Conservation (phyloP, 2,329 filamentous ascomycete species). For the Monilinia laxa region DNA sequence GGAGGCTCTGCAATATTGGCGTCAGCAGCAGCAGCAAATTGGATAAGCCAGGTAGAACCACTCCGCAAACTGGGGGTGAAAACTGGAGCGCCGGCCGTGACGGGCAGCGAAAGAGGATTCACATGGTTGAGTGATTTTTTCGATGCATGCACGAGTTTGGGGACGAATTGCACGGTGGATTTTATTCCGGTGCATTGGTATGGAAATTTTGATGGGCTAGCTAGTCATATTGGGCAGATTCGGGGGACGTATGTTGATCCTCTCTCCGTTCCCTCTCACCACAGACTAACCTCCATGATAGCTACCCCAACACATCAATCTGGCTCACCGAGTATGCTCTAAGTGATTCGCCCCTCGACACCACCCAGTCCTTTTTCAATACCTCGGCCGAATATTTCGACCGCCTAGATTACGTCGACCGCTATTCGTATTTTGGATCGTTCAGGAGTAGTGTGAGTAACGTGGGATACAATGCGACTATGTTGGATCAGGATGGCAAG, state of each 20-base stretch:
- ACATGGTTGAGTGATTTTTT: slow-evolving; percentile 69
- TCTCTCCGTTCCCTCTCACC: not conserved
- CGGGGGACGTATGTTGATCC: slow-evolving; percentile 33
- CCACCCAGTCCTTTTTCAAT: slow-evolving; percentile 68
- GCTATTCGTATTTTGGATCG: slow-evolving; percentile 56
- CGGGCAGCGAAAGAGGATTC: slow-evolving; percentile 58
- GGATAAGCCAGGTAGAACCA: slow-evolving; percentile 71
- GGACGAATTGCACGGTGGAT: slow-evolving; percentile 58
- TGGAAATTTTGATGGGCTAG: slow-evolving; percentile 52
- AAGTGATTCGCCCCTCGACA: slow-evolving; percentile 52
- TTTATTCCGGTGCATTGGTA: slow-evolving; percentile 68
- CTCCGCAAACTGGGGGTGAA: slow-evolving; percentile 63
- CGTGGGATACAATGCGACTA: slow-evolving; percentile 69
- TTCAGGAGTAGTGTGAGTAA: slow-evolving; percentile 71
- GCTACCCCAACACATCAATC: slow-evolving; percentile 60
- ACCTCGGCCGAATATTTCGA: slow-evolving; percentile 66
- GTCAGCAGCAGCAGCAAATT: slow-evolving; percentile 61
- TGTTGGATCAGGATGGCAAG: slow-evolving; percentile 65
- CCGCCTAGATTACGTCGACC: slow-evolving; percentile 57
- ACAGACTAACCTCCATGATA: slow-evolving; percentile 34
- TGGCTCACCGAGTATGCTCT: slow-evolving; percentile 80
- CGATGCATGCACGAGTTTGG: slow-evolving; percentile 55
- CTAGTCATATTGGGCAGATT: slow-evolving; percentile 41
- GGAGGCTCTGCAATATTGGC: slow-evolving; percentile 62
- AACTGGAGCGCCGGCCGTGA: slow-evolving; percentile 70